A percentile compares a stretch with the other conserved stretches of the same genome.
These are phyloP conservation scores for Pestalotiopsis sp. DNA, from an alignment of 2,329 filamentous ascomycete species.

Conservation along the genomic window DNA sequence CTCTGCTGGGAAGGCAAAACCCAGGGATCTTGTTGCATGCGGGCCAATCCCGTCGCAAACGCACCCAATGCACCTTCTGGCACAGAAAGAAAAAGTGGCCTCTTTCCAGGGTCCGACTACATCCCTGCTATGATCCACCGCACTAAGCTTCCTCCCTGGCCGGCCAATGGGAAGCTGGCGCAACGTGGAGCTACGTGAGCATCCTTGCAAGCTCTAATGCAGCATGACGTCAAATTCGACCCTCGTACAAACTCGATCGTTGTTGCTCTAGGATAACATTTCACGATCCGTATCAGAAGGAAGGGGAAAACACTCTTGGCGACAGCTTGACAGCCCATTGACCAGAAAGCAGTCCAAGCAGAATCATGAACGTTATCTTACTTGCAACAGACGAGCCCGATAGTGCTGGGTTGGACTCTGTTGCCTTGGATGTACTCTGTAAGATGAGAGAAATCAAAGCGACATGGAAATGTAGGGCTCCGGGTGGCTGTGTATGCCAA, in stretches of 20 bases:
- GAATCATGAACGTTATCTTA: background rate
- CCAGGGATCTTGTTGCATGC: background rate
- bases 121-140: background rate
- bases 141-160: background rate
- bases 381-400: background rate
- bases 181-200: background rate
- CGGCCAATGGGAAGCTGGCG: background rate
- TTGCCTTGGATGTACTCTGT: background rate
- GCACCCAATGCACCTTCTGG: too few relatives aligned
- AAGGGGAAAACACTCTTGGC: background rate
- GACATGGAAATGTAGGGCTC: background rate
- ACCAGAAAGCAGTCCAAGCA: background rate
- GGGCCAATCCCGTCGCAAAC: background rate
- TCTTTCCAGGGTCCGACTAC: background rate
- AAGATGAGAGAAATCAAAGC: background rate
- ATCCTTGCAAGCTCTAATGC: background rate
- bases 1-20: background rate
- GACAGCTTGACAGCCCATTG: background rate
- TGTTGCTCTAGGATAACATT: background rate
- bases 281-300: background rate
- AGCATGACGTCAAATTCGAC: background rate
- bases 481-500: background rate
- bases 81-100: background rate
- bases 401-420: background rate
- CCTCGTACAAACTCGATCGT: background rate